Evolutionary conservation across 2,329 filamentous ascomycete species (phyloP), one percentile per base, ranked within the genome.

Genomic region (Fusarium piperis): DNA sequence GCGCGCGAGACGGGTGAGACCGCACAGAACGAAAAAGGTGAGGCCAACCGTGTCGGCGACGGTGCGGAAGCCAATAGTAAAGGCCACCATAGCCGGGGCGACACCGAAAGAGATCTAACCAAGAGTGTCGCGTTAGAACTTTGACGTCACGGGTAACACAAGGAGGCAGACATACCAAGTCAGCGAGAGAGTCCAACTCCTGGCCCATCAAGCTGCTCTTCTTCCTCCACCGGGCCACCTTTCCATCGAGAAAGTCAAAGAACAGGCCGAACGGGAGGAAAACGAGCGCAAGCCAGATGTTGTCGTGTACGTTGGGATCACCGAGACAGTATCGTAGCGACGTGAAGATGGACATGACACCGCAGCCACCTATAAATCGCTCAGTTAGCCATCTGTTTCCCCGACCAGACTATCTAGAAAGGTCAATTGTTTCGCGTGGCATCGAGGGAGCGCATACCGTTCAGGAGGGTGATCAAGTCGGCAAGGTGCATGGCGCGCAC

Each of bases 191-290:
- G 82, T 99, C 96, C 62, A 99, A 86, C 83, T 99, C 96, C 82
- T 98, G 95, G 13, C 96, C 96, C 95, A 99, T 98, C 80, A 99
- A 86, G 77, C 93, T 97, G 78, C 94, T 96, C 91, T 98, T 99
- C 84, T 94, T 92, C 80, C 96, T 91, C 96, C 96, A 98, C 73
- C 96, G 88, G 71, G 96, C 96, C 62, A 99, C 95, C 80, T 95
- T 96, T 79, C 96, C 96, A 81, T 99, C 96, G 88, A 98, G 94
- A 79, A 97, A 97, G 82, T 99, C 96, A 81, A 98, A 98, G 85
- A 98, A 98, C 13, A 98, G 86, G 6, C 94, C 95, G 66, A 98
- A 93, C 1, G 95, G 95, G 82, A 98, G 93, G 82, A 98, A 94
- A 6, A 86, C 89, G 55, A 99, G 89, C 2, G 96, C 95, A 35